Percentiles rank a stretch among this genome's conserved stretches.
Evolutionary conservation across 2,329 filamentous ascomycete species (phyloP).

Genomic region (Oidium heveae): DNA sequence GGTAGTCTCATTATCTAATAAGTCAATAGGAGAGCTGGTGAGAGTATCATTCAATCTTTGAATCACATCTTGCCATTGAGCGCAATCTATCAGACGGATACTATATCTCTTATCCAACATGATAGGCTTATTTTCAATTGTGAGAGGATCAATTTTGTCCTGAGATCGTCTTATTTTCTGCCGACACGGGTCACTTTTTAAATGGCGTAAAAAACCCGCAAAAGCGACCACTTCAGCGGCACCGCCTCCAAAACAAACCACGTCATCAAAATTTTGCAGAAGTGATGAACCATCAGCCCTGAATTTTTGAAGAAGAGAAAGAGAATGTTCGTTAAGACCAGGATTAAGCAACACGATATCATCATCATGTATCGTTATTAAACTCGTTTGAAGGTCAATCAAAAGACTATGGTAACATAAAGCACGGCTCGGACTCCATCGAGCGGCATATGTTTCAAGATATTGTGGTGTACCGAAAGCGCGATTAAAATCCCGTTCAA

Average conservation of each 20-base stretch:
- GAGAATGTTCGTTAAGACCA: neutral
- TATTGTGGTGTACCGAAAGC: conserved; percentile 52
- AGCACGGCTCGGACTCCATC: conserved; percentile 76
- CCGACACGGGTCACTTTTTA: conserved; percentile 8
- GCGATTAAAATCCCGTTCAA: conserved; percentile 54
- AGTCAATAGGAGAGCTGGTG: conserved; percentile 23
- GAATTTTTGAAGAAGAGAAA: neutral
- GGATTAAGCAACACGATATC: neutral
- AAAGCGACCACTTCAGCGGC: conserved; percentile 40
- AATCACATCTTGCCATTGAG: conserved; percentile 45
- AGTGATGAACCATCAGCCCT: neutral
- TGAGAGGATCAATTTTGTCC: neutral
- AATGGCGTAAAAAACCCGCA: conserved; percentile 23
- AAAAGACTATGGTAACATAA: conserved; percentile 51
- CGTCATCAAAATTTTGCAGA: neutral
- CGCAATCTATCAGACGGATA: conserved; percentile 48
- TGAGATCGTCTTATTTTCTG: neutral
- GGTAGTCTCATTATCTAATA: conserved; percentile 26
- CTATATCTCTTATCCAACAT: neutral
- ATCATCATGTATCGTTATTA: conserved; percentile 1
- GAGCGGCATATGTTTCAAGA: conserved; percentile 59
- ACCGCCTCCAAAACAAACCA: conserved; percentile 18
- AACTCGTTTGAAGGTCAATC: conserved; percentile 8
- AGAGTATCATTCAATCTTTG: conserved; percentile 30
- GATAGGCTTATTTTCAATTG: neutral